Percentiles rank a stretch among this genome's conserved stretches.
Evolutionary conservation across 2,329 filamentous ascomycete species (phyloP).

Genomic region (Talaromyces piceae): DNA sequence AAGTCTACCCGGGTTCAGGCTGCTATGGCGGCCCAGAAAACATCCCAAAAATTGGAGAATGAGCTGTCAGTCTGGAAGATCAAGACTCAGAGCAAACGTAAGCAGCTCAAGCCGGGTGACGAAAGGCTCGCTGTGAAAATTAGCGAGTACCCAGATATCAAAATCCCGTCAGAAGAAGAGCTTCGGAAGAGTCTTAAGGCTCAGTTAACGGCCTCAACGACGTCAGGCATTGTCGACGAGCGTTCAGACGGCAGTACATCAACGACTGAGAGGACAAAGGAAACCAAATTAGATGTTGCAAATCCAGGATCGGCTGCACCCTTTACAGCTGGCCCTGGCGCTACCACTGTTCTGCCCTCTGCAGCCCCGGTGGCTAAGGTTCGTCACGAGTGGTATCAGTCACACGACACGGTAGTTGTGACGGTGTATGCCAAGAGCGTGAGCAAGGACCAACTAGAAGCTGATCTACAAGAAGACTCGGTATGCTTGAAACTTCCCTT

Average conservation of each 20-base stretch:
- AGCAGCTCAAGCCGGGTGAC: constrained; percentile 43
- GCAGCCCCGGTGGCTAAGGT: constrained; percentile 48
- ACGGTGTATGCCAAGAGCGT: constrained; percentile 61
- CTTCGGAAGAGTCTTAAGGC: constrained; percentile 27
- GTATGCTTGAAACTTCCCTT: constrained; percentile 25
- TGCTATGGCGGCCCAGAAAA: constrained; percentile 14
- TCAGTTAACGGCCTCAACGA: constrained; percentile 19
- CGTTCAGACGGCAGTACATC: constrained; percentile 2
- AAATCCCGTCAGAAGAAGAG: constrained; percentile 35
- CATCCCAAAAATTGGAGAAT: constrained; percentile 20
- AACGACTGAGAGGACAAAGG: constrained; percentile 3
- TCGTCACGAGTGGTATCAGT: constrained; percentile 64
- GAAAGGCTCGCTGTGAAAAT: constrained; percentile 39
- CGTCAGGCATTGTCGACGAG: neutral
- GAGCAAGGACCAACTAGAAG: constrained; percentile 47
- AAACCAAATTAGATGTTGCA: constrained; percentile 5
- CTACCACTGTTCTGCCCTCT: constrained; percentile 4
- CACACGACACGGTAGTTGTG: constrained; percentile 52
- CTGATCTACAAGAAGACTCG: constrained; percentile 45
- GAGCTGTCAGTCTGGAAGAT: constrained; percentile 51
- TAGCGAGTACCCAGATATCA: constrained; percentile 47
- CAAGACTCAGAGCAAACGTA: constrained; percentile 48
- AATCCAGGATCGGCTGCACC: constrained; percentile 4
- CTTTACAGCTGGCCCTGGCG: constrained; percentile 9
- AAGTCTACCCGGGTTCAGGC: constrained; percentile 22